phyloP scores from a whole-genome alignment of 768 basidiomycete genomes.

The Boletus pseudopeckii region DNA sequence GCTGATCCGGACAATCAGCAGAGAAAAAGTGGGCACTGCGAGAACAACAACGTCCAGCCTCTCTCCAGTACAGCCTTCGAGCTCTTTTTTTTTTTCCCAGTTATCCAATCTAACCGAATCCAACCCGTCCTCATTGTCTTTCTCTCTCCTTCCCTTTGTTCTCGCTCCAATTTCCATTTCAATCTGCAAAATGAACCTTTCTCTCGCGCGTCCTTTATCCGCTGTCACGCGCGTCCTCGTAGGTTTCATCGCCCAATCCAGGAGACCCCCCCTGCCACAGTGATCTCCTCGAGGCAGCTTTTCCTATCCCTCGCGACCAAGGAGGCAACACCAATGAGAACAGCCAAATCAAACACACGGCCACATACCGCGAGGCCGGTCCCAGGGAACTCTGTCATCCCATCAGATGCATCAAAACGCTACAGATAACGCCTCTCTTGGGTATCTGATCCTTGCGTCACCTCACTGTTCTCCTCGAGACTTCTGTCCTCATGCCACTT shows the following conservation, averaged over 20 bases:
- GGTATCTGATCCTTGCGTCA: not conserved
- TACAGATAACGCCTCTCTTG: not conserved
- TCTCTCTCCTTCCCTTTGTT: not conserved
- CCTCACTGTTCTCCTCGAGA: not conserved
- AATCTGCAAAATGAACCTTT: not conserved
- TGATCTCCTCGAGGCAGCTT: conserved; percentile 1
- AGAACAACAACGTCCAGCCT: not conserved
- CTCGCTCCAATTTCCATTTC: not conserved
- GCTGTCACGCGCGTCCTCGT: not conserved
- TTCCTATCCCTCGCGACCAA: conserved; percentile 4
- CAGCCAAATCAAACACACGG: not conserved
- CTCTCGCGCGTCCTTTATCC: not conserved
- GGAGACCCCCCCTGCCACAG: not conserved
- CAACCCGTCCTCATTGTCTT: not conserved
- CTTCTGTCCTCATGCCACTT: not conserved
- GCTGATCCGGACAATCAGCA: not conserved
- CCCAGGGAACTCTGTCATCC: no score
- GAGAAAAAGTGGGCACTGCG: not conserved
- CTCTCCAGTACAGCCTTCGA: not conserved
- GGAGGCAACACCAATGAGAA: conserved; percentile 9
- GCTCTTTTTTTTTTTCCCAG: not conserved
- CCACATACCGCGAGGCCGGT: conserved; percentile 2
- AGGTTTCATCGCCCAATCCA: not conserved
- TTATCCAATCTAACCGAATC: not conserved
- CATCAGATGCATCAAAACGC: not conserved